These are phyloP conservation scores for Neckera pumila DNA, from an alignment of 225 moss, liverwort and hornwort species.

Conservation along the genomic window DNA sequence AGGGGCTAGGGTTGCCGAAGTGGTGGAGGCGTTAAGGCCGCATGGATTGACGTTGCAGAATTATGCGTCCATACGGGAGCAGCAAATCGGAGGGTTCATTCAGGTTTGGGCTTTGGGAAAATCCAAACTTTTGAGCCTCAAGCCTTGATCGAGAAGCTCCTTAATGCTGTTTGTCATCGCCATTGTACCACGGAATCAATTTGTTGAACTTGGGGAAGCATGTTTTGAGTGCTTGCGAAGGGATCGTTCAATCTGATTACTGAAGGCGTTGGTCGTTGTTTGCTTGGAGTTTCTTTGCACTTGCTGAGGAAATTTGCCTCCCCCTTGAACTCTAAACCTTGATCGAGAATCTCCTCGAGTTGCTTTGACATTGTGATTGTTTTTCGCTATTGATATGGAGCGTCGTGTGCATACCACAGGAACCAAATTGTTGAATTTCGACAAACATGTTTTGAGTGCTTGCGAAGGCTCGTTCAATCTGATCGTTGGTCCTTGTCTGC, in stretches of 20 bases:
- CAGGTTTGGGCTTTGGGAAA: constrained; percentile 32
- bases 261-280: background rate
- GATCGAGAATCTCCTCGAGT: background rate
- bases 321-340: background rate
- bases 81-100: constrained; percentile 93
- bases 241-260: background rate
- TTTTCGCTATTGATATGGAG: background rate
- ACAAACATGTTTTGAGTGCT: background rate
- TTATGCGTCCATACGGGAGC: constrained; percentile 90
- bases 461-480: background rate
- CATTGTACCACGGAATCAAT: background rate
- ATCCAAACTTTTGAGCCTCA: background rate
- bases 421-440: background rate
- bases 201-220: background rate
- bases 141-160: background rate
- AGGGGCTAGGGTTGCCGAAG: constrained; percentile 76
- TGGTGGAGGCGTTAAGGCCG: constrained; percentile 73
- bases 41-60: constrained; percentile 83
- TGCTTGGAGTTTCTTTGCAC: background rate
- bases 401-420: background rate
- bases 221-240: background rate
- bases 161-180: background rate
- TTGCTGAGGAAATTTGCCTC: background rate
- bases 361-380: background rate
- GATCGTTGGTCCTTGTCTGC: background rate